Evolutionary conservation across 108 stramenopile species (phyloP).

Genomic region (Discostella stelligeroides): DNA sequence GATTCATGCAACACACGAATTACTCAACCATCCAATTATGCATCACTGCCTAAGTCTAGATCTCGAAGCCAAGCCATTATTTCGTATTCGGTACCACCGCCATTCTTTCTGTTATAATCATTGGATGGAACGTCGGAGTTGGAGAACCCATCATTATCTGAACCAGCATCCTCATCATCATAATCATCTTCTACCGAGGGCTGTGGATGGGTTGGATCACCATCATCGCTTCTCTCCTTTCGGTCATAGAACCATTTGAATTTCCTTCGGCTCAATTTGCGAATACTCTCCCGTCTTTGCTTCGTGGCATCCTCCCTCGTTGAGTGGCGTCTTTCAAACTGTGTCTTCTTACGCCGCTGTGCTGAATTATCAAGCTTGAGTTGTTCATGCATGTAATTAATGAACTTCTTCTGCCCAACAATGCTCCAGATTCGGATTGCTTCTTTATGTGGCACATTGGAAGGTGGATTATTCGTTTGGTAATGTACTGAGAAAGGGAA

Average conservation of each 20-base stretch:
- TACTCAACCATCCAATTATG: background rate
- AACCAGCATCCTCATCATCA: background rate
- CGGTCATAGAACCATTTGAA: constrained; percentile 37
- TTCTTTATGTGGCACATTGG: background rate
- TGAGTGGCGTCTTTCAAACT: background rate
- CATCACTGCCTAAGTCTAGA: constrained; percentile 11
- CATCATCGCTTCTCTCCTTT: background rate
- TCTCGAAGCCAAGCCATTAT: constrained; percentile 23
- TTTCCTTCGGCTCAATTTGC: constrained; percentile 28
- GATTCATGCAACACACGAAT: too few relatives aligned
- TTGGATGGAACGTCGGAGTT: too few relatives aligned
- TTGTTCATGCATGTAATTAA: constrained; percentile 10
- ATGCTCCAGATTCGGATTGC: background rate
- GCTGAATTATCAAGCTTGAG: background rate
- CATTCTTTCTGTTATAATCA: too few relatives aligned
- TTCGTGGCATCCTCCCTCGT: constrained; percentile 6
- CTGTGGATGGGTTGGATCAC: background rate
- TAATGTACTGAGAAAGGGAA: constrained; percentile 3
- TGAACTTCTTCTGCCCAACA: background rate
- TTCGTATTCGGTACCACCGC: constrained; percentile 4
- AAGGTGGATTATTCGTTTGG: background rate
- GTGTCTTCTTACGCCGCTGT: background rate
- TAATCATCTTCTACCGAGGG: background rate
- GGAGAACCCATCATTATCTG: too few relatives aligned
- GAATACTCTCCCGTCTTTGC: constrained; percentile 16